Base-by-base conservation (phyloP, 805 yeast genomes). In the Lachancea sp. region DNA sequence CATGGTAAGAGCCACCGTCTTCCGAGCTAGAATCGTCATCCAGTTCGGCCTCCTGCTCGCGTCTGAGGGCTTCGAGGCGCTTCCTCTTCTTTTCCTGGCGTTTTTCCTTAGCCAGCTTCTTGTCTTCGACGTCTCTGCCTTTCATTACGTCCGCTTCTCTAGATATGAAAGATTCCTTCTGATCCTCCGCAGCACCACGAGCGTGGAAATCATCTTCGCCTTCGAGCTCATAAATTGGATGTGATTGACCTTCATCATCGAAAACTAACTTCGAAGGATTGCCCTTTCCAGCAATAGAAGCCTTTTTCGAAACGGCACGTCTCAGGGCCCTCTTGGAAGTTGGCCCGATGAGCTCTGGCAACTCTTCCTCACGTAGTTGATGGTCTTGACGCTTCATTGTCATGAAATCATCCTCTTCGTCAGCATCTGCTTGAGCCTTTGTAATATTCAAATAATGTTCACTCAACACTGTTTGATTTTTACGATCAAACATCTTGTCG, bases 171-270 rank as follows among this genome's bases (percentile, higher is more conserved):
- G 77, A 74, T 34, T 71, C 66, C 66, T 85, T 84, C 67, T 87
- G 95, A 9, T 61, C 66, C 42, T 69, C 70, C 1, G 90, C 89
- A 55, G 78, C 85, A 35, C 86, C 90, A 30, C 70, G 72, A 50
- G 76, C 78, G 50, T 65, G 75, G 75, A 93, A 93, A 48, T 85
- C 95, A 34, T 81, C 93, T 65, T 88, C 97, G 54, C 84, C 86
- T 60, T 87, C 89, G 49, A 93, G 72, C 66, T 91, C 98, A 59
- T 93, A 93, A 4, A 91, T 71, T 9, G 95, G 85, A 65, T 91
- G 98, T 0, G 98, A 83, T 4, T 72, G 74, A 22, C 99, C 99
- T 2, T 91, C 97, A 50, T 93, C 99, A 60, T 93, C 99, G 59
- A 91, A 93, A 45, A 77, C 73, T 54, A 91, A 63, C 62, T 89